Evolutionary conservation across 2,329 filamentous ascomycete genomes (phyloP).

Genomic region (Calonectria pteridis): DNA sequence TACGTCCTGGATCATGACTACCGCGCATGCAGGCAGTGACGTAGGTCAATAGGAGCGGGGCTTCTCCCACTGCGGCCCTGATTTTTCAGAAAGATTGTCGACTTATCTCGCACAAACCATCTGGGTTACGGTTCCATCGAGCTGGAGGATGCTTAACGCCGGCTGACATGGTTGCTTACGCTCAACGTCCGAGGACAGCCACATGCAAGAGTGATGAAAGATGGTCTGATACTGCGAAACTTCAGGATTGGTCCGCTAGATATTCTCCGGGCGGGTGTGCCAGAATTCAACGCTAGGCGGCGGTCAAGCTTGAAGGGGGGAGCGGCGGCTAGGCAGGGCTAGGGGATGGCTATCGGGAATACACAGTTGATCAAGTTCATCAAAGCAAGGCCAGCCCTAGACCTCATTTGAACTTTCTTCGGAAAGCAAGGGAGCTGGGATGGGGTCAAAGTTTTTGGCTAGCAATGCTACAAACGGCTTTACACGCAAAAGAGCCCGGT

Average conservation of each 20-base stretch:
- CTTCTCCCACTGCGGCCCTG: not conserved
- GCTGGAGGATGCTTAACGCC: not conserved
- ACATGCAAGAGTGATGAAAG: not conserved
- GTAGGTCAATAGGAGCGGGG: not conserved
- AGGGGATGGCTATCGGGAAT: not conserved
- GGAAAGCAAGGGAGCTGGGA: not conserved
- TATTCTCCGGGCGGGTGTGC: not conserved
- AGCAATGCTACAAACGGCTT: not conserved
- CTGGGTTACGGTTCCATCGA: not conserved
- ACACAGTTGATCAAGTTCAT: not conserved
- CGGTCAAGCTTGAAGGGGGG: not conserved
- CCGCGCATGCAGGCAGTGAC: not conserved
- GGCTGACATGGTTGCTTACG: not conserved
- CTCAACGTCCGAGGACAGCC: not conserved
- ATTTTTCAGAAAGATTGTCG: not conserved
- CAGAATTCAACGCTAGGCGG: not conserved
- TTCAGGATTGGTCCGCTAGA: not conserved
- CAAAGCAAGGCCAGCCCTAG: not conserved
- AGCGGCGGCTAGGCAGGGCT: not conserved
- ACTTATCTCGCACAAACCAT: not conserved
- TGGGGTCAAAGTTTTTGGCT: not conserved
- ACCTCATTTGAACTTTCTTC: not conserved
- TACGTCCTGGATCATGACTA: not conserved
- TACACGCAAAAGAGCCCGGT: not conserved
- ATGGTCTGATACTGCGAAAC: not conserved